Evolutionary conservation across 2,329 filamentous ascomycete genomes (phyloP).

Genomic region (Colletotrichum liriopes): DNA sequence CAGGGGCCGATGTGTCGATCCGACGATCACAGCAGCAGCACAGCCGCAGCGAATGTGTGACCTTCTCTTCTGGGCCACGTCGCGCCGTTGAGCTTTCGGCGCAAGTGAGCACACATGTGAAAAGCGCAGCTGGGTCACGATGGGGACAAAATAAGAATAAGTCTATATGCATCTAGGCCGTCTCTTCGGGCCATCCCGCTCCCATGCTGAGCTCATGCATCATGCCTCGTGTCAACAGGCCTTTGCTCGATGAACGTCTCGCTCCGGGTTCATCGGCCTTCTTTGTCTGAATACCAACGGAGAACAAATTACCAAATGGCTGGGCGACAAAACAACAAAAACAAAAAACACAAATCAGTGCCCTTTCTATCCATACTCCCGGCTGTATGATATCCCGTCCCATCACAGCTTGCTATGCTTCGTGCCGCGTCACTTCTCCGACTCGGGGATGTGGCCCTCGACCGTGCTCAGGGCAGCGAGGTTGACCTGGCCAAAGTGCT

Average conservation of each 20-base stretch:
- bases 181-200: constrained; percentile 39
- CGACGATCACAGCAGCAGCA: constrained; percentile 25
- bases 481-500: constrained; percentile 68
- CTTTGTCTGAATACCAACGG: neutral
- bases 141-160: neutral
- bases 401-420: constrained; percentile 14
- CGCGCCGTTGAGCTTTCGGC: neutral
- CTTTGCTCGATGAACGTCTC: constrained; percentile 24
- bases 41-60: constrained; percentile 33
- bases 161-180: constrained; percentile 41
- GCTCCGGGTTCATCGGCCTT: constrained; percentile 30
- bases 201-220: constrained; percentile 35
- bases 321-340: neutral
- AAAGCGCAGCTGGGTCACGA: neutral
- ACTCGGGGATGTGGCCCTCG: constrained; percentile 65
- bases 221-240: constrained; percentile 35
- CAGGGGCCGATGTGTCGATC: constrained; percentile 22
- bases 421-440: constrained; percentile 28
- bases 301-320: neutral
- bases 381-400: constrained; percentile 26
- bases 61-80: constrained; percentile 27
- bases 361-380: constrained; percentile 40
- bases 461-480: constrained; percentile 68
- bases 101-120: neutral
- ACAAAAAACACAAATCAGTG: constrained; percentile 5